phyloP scores from a whole-genome alignment of 805 yeast genomes.

The Saturnispora gosingensis region DNA sequence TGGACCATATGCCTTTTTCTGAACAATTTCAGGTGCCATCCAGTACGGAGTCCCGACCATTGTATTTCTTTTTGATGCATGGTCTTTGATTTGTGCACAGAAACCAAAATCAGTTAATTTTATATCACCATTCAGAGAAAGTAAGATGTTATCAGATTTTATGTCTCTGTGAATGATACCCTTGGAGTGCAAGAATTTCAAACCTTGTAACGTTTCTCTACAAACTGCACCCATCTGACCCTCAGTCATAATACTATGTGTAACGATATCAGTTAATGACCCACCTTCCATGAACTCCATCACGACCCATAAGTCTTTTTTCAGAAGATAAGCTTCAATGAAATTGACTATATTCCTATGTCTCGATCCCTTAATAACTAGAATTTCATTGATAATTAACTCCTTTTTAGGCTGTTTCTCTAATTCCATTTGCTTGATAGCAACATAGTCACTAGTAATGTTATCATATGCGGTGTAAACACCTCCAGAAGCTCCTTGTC shows the following conservation, averaged over 20 bases:
- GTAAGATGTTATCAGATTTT: conserved; percentile 84
- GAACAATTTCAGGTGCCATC: conserved; percentile 87
- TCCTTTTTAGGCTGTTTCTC: conserved; percentile 95
- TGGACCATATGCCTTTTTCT: conserved; percentile 70
- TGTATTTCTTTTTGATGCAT: conserved; percentile 64
- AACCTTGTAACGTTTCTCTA: conserved; percentile 79
- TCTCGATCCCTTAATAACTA: conserved; percentile 88
- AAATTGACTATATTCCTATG: conserved; percentile 93
- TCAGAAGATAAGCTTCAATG: conserved; percentile 71
- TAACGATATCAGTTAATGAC: conserved; percentile 87
- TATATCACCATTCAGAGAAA: conserved; percentile 78
- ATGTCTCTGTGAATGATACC: conserved; percentile 95
- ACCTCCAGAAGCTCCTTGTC: conserved; percentile 98
- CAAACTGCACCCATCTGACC: conserved; percentile 94
- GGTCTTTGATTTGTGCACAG: conserved; percentile 72
- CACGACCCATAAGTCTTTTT: conserved; percentile 86
- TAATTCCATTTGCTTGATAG: conserved; percentile 93
- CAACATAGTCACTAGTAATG: conserved; percentile 55
- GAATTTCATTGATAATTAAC: conserved; percentile 84
- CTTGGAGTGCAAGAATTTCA: conserved; percentile 78
- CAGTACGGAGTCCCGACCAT: conserved; percentile 87
- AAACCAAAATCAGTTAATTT: conserved; percentile 80
- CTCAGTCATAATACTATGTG: conserved; percentile 80
- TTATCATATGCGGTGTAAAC: conserved; percentile 80
- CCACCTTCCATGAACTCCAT: conserved; percentile 99